Evolutionary conservation across 2,329 filamentous ascomycete genomes (phyloP).

Genomic region (Knufia petricola): DNA sequence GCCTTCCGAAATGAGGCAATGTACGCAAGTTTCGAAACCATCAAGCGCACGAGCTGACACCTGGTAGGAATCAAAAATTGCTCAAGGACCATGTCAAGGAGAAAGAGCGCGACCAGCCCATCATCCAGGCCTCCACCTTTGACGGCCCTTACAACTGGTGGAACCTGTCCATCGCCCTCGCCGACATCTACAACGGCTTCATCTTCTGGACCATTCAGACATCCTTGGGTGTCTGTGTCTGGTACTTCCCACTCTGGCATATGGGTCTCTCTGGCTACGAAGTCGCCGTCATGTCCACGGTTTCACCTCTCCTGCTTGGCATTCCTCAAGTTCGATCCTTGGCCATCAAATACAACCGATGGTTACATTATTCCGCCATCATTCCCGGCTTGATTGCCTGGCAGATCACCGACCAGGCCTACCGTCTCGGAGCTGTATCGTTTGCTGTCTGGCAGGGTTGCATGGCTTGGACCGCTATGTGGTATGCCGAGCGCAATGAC

Average conservation of each 20-base stretch:
- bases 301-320: slow-evolving; percentile 70
- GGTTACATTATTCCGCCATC: slow-evolving; percentile 61
- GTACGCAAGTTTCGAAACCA: slow-evolving; percentile 37
- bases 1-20: slow-evolving; percentile 79
- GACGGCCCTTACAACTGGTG: slow-evolving; percentile 62
- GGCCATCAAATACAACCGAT: slow-evolving; percentile 57
- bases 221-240: slow-evolving; percentile 76
- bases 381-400: slow-evolving; percentile 72
- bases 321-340: slow-evolving; percentile 59
- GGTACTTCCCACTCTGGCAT: slow-evolving; percentile 98
- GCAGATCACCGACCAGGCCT: slow-evolving; percentile 59
- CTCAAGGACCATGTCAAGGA: slow-evolving; percentile 46
- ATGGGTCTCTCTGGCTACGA: slow-evolving; percentile 99
- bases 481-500: slow-evolving; percentile 67
- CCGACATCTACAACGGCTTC: slow-evolving; percentile 92
- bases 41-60: slow-evolving; percentile 29
- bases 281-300: slow-evolving; percentile 71
- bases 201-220: slow-evolving; percentile 95
- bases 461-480: slow-evolving; percentile 72
- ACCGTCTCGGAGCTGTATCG: slow-evolving; percentile 69
- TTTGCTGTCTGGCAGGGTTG: slow-evolving; percentile 73
- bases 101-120: slow-evolving; percentile 71
- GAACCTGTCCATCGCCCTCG: slow-evolving; percentile 67
- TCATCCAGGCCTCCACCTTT: slow-evolving; percentile 53
- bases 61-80: slow-evolving; percentile 40